A percentile compares a stretch with the other conserved stretches of the same genome.
Conservation (phyloP, 805 yeast genomes). For the Ogataea minuta region DNA sequence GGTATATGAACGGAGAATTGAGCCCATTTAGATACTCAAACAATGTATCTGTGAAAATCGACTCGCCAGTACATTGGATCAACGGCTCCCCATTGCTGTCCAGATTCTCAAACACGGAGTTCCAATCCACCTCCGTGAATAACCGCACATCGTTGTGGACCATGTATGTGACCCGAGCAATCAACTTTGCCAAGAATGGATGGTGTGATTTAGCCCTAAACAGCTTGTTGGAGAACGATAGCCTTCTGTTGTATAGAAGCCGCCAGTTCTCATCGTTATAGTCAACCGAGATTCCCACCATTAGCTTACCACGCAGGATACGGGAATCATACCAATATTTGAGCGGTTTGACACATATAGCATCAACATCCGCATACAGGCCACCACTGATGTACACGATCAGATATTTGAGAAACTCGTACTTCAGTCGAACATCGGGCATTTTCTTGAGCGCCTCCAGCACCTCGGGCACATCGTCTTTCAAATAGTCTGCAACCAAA, state of each 20-base stretch:
- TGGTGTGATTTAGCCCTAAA: slow-evolving; percentile 34
- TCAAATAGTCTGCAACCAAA: slow-evolving; percentile 19
- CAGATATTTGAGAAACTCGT: slow-evolving; percentile 55
- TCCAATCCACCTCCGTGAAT: slow-evolving; percentile 26
- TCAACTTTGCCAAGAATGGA: slow-evolving; percentile 34
- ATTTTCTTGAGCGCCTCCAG: slow-evolving; percentile 43
- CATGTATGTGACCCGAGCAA: slow-evolving; percentile 28
- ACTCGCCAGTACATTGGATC: slow-evolving; percentile 33
- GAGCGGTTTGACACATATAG: slow-evolving; percentile 45
- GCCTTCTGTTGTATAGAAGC: slow-evolving; percentile 32
- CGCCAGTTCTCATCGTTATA: slow-evolving; percentile 34
- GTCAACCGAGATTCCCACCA: slow-evolving; percentile 32
- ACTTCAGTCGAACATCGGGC: slow-evolving; percentile 47
- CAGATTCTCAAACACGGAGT: slow-evolving; percentile 25
- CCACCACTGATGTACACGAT: slow-evolving; percentile 52
- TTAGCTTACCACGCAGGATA: slow-evolving; percentile 21
- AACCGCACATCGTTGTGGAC: slow-evolving; percentile 16
- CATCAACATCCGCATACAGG: slow-evolving; percentile 55
- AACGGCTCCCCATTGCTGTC: slow-evolving; percentile 34
- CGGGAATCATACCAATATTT: slow-evolving; percentile 29
- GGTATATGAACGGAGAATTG: slow-evolving; percentile 21
- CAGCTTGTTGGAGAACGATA: slow-evolving; percentile 29
- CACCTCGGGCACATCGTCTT: slow-evolving; percentile 41
- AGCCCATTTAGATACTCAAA: slow-evolving; percentile 31
- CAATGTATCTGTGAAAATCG: slow-evolving; percentile 32